Conservation (phyloP, 352 stramenopile species). For the Phytophthora meadii region DNA sequence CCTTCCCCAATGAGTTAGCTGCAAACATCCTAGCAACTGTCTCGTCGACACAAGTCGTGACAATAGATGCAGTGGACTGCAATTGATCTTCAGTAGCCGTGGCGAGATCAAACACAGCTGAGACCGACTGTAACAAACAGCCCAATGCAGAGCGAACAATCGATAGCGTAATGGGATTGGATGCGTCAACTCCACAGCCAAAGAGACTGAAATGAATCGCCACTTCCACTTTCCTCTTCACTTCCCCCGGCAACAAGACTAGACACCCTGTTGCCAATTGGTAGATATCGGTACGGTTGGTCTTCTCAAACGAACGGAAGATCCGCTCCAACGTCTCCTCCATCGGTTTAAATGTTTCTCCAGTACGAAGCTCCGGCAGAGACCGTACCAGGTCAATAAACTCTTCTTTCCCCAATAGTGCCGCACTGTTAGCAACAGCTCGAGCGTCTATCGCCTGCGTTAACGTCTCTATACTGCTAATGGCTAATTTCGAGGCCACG, state of each 20-base stretch:
- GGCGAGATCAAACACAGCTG: slow-evolving; percentile 70
- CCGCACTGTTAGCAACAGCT: slow-evolving; percentile 15
- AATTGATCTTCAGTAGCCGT: slow-evolving; percentile 57
- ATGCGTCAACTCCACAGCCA: slow-evolving; percentile 40
- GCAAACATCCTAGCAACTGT: slow-evolving; percentile 58
- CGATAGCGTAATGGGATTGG: slow-evolving; percentile 46
- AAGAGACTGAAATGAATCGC: slow-evolving; percentile 66
- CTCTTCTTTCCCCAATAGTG: slow-evolving; percentile 52
- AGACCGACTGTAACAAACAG: slow-evolving; percentile 63
- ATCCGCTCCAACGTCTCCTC: slow-evolving; percentile 73
- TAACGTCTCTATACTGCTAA: slow-evolving; percentile 52
- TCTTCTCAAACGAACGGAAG: slow-evolving; percentile 66
- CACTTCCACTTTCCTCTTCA: slow-evolving; percentile 62
- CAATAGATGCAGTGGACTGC: slow-evolving; percentile 61
- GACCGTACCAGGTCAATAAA: slow-evolving; percentile 67
- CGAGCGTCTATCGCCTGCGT: slow-evolving; percentile 45
- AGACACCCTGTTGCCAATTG: slow-evolving; percentile 68
- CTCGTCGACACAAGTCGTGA: slow-evolving; percentile 64
- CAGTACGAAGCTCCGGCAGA: slow-evolving; percentile 58
- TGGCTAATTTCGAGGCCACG: slow-evolving; percentile 63
- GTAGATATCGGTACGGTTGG: slow-evolving; percentile 64
- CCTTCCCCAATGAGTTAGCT: slow-evolving; percentile 48
- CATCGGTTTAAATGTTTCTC: slow-evolving; percentile 68
- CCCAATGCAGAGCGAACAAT: slow-evolving; percentile 50
- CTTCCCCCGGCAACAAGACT: slow-evolving; percentile 55